Evolutionary conservation across 805 yeast species (phyloP), one percentile per base, ranked within the genome.

Genomic region (Cyberlindnera mrakii): DNA sequence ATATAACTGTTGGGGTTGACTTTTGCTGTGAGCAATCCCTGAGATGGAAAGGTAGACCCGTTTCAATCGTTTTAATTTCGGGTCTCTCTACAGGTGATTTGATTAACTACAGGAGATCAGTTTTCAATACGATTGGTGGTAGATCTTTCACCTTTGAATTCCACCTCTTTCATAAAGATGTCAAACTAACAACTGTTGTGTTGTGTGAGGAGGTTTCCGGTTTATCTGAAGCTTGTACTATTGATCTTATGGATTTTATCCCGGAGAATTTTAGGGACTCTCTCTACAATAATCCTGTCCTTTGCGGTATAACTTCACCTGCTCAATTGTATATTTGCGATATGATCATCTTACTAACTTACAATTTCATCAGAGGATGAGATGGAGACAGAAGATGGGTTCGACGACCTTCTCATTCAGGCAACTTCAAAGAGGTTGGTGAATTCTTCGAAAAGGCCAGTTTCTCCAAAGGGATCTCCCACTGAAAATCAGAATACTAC

Each of bases 71-170:
- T 34, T 52, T 72, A 1, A 50, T 63, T 8, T 44, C 63, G 11
- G 59, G 57, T 2, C 54, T 55, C 30, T 46, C 54, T 4, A 49
- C 53, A 6, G 77, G 76, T 0, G 50, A 37, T 4, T 47, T 77
- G 11, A 41, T 74, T 7, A 79, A 73, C 45, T 75, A 72, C 43
- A 60, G 78, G 43, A 65, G 73, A 46, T 54, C 72, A 1, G 56
- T 48, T 4, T 29, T 61, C 5, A 42, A 47, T 30, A 67, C 58
- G 33, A 56, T 53, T 13, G 48, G 49, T 2, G 51, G 47, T 32
- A 64, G 52, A 41, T 43, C 60, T 1, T 68, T 68, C 39, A 48
- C 37, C 3, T 23, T 73, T 5, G 43, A 47, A 3, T 43, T 61
- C 3, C 42, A 45, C 1, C 29, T 71, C 1, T 31, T 35, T 0